phyloP scores from a whole-genome alignment of 176 grass and related monocot species.

The Hsuehochloa calcarea region DNA sequence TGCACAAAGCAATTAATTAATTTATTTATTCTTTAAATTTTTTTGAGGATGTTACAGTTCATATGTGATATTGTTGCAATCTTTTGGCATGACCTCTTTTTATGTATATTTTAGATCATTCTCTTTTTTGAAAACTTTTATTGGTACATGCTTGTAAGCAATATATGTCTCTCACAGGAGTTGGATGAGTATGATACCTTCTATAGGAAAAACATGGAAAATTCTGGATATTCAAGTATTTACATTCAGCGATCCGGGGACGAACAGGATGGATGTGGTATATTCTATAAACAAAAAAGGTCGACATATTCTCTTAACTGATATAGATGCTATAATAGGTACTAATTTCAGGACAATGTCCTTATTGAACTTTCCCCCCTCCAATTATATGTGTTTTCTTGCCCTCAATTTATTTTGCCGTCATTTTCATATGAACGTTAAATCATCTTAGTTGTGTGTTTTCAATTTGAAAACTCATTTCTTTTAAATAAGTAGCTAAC shows the following conservation, averaged over 20 bases:
- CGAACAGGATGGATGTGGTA: conserved; percentile 92
- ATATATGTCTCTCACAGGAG: conserved; percentile 57
- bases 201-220: conserved; percentile 93
- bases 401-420: neutral
- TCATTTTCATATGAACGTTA: neutral
- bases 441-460: neutral
- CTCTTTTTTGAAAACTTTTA: conserved; percentile 3
- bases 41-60: neutral
- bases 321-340: neutral
- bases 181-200: conserved; percentile 85
- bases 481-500: neutral
- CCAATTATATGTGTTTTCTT: neutral
- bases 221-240: conserved; percentile 75
- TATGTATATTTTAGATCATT: neutral
- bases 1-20: neutral
- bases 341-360: neutral
- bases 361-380: conserved; percentile 1
- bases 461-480: neutral
- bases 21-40: neutral
- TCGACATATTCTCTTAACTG: conserved; percentile 3
- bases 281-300: conserved; percentile 82
- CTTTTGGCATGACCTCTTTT: neutral
- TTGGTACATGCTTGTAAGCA: conserved; percentile 25
- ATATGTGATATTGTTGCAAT: neutral
- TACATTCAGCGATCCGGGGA: conserved; percentile 86